These are phyloP conservation scores for Yamadazyma nakazawae DNA, from an alignment of 805 yeast genomes.

Conservation along the genomic window DNA sequence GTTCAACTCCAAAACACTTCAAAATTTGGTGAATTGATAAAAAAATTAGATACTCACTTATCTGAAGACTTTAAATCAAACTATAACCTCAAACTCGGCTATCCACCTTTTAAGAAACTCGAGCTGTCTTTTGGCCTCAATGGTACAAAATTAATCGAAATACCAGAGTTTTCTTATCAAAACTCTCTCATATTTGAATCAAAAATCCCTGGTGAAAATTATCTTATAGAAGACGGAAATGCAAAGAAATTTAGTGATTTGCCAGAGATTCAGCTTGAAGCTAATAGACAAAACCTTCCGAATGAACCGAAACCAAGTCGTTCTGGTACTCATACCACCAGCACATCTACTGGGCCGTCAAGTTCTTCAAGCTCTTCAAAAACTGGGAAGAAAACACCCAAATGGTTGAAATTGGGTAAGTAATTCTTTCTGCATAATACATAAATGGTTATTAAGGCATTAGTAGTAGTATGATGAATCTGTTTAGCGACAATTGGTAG, in stretches of 20 bases:
- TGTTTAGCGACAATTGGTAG: neutral
- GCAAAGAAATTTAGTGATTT: conserved; percentile 25
- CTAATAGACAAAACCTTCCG: conserved; percentile 29
- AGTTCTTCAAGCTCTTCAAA: neutral
- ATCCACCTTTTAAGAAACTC: conserved; percentile 36
- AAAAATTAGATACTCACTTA: conserved; percentile 33
- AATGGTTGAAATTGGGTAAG: conserved; percentile 23
- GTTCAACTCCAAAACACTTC: conserved; percentile 26
- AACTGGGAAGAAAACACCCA: conserved; percentile 16
- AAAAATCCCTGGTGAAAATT: conserved; percentile 2
- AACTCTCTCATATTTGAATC: conserved; percentile 37
- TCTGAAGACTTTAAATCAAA: conserved; percentile 24
- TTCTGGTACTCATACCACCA: neutral
- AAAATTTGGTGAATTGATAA: conserved; percentile 36
- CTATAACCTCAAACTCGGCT: conserved; percentile 32
- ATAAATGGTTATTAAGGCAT: no score
- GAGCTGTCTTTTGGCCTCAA: conserved; percentile 27
- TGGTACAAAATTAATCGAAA: conserved; percentile 21
- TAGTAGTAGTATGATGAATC: no score
- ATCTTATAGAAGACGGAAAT: conserved; percentile 6
- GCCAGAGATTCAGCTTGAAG: conserved; percentile 36
- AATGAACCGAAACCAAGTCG: neutral
- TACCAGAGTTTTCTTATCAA: conserved; percentile 28
- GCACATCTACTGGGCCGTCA: neutral
- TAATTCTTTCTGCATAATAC: neutral